These are phyloP conservation scores for Phytophthora pseudosyringae DNA, from an alignment of 352 stramenopile species.

Conservation along the genomic window DNA sequence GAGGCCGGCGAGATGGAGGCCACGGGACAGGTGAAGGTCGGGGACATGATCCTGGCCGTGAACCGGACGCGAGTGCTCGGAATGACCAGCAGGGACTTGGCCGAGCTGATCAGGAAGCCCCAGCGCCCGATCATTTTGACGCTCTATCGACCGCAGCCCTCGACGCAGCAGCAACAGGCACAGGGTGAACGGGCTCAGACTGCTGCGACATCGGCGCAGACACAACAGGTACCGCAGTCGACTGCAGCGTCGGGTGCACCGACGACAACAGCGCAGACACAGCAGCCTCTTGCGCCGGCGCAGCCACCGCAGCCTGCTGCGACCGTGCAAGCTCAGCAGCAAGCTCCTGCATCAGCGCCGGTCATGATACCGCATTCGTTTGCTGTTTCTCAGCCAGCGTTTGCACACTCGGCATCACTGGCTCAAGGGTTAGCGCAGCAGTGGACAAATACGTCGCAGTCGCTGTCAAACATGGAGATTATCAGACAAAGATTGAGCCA, in stretches of 20 bases:
- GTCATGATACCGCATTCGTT: slow-evolving; percentile 18
- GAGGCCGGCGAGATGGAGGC: slow-evolving; percentile 67
- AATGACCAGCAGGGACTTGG: slow-evolving; percentile 49
- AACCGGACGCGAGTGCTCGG: slow-evolving; percentile 39
- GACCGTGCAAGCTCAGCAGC: neutral
- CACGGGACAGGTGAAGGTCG: slow-evolving; percentile 50
- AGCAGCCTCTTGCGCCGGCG: neutral
- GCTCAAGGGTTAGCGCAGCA: slow-evolving; percentile 15
- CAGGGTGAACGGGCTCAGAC: slow-evolving; percentile 1
- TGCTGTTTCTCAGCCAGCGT: slow-evolving; percentile 5
- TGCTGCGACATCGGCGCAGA: neutral
- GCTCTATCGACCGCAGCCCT: slow-evolving; percentile 41
- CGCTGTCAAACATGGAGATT: slow-evolving; percentile 15
- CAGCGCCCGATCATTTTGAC: slow-evolving; percentile 54
- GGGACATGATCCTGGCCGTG: slow-evolving; percentile 66
- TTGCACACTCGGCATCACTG: slow-evolving; percentile 3
- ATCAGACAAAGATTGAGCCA: slow-evolving; percentile 28
- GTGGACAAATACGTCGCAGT: slow-evolving; percentile 21
- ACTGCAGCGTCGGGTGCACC: neutral
- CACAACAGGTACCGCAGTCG: neutral
- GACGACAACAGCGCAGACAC: neutral
- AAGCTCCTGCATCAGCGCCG: neutral
- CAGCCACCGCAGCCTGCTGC: slow-evolving; percentile 11
- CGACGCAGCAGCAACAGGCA: slow-evolving; percentile 2
- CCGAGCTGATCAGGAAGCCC: slow-evolving; percentile 54